Evolutionary conservation across 1,284 basidiomycete species (phyloP).

Genomic region (Schizophyllum commune): DNA sequence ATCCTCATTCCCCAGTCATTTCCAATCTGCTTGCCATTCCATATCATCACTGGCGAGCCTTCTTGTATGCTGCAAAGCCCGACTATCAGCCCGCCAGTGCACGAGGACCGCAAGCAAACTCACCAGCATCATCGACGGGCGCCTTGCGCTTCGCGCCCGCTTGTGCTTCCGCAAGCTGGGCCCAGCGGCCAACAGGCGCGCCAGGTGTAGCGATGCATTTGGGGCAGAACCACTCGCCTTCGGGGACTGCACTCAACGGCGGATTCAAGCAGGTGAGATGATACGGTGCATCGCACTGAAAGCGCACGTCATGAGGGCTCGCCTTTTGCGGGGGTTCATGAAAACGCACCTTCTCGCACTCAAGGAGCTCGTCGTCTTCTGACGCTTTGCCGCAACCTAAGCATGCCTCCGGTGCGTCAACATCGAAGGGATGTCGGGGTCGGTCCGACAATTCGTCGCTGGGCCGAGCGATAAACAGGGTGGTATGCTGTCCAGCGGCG

Average conservation of each 20-base stretch:
- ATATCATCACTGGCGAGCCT: background rate
- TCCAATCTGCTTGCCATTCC: background rate
- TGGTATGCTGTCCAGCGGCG: constrained; percentile 80
- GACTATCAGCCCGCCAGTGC: background rate
- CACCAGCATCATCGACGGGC: background rate
- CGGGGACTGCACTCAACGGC: constrained; percentile 70
- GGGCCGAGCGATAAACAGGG: constrained; percentile 71
- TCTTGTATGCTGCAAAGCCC: background rate
- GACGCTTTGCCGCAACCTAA: constrained; percentile 67
- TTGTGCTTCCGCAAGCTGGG: background rate
- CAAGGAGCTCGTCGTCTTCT: constrained; percentile 61
- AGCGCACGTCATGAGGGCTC: constrained; percentile 1
- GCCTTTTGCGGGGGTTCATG: constrained; percentile 1
- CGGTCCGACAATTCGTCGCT: constrained; percentile 65
- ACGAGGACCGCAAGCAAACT: background rate
- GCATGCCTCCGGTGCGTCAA: constrained; percentile 66
- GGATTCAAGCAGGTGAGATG: constrained; percentile 80
- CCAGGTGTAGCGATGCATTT: constrained; percentile 46
- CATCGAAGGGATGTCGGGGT: constrained; percentile 65
- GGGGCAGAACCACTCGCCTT: constrained; percentile 91
- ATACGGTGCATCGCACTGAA: constrained; percentile 83
- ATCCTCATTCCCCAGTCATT: background rate
- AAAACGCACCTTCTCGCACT: constrained; percentile 76
- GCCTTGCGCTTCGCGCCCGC: background rate
- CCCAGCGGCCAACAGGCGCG: constrained; percentile 26